Conservation (phyloP, 768 basidiomycete species). For the Tubosaeta brunneosetosa region DNA sequence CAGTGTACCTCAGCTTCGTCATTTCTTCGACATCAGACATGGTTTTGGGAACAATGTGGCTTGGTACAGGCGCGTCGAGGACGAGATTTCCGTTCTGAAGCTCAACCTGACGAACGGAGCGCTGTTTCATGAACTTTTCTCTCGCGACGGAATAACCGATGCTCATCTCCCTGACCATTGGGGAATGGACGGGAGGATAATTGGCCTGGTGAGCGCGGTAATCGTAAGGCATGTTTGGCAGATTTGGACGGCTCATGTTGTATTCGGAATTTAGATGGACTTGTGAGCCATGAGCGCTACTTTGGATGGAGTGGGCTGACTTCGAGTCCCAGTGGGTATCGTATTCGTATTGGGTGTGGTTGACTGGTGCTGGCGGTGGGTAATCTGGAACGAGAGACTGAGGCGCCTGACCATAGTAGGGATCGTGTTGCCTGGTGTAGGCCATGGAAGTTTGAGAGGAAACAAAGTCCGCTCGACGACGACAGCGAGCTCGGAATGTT, state of each 20-base stretch:
- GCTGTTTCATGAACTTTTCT: conserved; percentile 79
- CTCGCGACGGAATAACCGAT: conserved; percentile 62
- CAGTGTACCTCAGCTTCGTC: conserved; percentile 83
- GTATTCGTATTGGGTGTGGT: conserved; percentile 41
- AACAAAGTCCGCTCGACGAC: conserved; percentile 19
- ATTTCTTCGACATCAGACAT: conserved; percentile 64
- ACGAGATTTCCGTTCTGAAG: conserved; percentile 82
- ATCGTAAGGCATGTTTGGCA: conserved; percentile 31
- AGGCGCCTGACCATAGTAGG: conserved; percentile 39
- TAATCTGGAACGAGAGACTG: conserved; percentile 35
- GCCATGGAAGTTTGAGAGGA: conserved; percentile 39
- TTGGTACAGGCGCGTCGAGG: conserved; percentile 76
- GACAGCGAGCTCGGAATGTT: neutral
- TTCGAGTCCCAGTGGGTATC: conserved; percentile 45
- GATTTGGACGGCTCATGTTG: conserved; percentile 49
- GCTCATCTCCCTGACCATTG: conserved; percentile 44
- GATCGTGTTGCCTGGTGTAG: conserved; percentile 49
- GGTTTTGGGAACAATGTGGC: conserved; percentile 68
- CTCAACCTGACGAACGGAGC: conserved; percentile 74
- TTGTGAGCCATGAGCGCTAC: conserved; percentile 59
- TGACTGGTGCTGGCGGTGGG: conserved; percentile 25
- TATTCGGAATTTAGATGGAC: conserved; percentile 62
- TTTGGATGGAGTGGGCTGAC: conserved; percentile 60
- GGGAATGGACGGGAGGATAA: conserved; percentile 58
- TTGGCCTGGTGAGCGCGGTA: conserved; percentile 42